A percentile compares a stretch with the other conserved stretches of the same genome.
These are phyloP conservation scores for Elsinoe fawcettii DNA, from an alignment of 2,329 filamentous ascomycete genomes.

Conservation along the genomic window DNA sequence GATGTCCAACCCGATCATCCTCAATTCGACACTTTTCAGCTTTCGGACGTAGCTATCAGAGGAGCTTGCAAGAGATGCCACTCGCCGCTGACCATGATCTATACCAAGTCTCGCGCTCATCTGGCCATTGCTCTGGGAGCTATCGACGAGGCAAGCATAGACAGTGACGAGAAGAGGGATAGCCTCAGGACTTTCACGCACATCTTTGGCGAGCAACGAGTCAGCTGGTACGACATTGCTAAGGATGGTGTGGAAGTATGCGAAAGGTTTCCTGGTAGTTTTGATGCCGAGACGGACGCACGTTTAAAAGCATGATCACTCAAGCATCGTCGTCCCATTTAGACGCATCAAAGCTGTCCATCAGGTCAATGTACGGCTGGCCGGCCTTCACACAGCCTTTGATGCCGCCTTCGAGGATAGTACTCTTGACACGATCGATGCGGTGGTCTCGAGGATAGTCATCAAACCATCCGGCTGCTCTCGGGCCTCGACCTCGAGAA, in stretches of 20 bases:
- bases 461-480: slow-evolving; percentile 3
- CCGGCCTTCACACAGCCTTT: slow-evolving; percentile 1
- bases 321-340: background rate
- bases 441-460: background rate
- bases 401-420: background rate
- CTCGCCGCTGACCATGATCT: slow-evolving; percentile 7
- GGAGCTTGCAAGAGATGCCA: slow-evolving; percentile 16
- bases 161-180: background rate
- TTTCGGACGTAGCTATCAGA: slow-evolving; percentile 13
- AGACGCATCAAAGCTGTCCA: background rate
- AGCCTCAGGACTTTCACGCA: slow-evolving; percentile 7
- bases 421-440: background rate
- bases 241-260: slow-evolving; percentile 1
- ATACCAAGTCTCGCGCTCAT: background rate
- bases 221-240: slow-evolving; percentile 13
- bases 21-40: background rate
- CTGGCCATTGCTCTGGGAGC: slow-evolving; percentile 3
- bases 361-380: background rate
- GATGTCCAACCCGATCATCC: background rate
- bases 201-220: slow-evolving; percentile 13
- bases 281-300: background rate
- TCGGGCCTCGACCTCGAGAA: slow-evolving; percentile 1
- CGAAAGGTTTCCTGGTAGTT: background rate
- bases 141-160: slow-evolving; percentile 13
- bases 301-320: background rate